Conservation (phyloP, 805 yeast genomes). For the Myxozyma neotropica region DNA sequence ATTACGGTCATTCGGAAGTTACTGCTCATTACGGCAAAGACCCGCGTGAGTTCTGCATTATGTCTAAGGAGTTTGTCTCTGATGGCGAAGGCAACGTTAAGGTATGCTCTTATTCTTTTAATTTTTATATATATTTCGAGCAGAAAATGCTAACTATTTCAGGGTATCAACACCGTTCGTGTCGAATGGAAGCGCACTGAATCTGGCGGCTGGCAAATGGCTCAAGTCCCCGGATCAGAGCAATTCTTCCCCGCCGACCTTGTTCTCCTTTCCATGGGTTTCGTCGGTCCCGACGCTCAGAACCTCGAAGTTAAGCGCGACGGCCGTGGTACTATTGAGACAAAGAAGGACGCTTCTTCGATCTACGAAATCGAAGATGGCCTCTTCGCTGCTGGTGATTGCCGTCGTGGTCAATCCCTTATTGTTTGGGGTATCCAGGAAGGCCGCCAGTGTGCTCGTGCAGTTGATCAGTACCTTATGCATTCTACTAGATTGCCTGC, state of each 20-base stretch:
- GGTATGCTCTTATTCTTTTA: slow-evolving; percentile 27
- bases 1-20: slow-evolving; percentile 96
- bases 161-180: slow-evolving; percentile 90
- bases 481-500: slow-evolving; percentile 86
- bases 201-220: slow-evolving; percentile 98
- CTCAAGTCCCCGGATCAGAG: slow-evolving; percentile 92
- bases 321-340: slow-evolving; percentile 79
- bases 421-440: slow-evolving; percentile 99
- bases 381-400: slow-evolving; percentile 95
- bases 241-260: slow-evolving; percentile 94
- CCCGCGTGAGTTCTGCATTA: slow-evolving; percentile 94
- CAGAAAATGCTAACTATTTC: no score
- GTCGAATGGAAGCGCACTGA: slow-evolving; percentile 98
- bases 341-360: slow-evolving; percentile 54
- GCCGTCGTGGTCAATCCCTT: slow-evolving; percentile 97
- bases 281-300: slow-evolving; percentile 91
- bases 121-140: no score
- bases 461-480: slow-evolving; percentile 79
- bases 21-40: slow-evolving; percentile 93
- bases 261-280: slow-evolving; percentile 94
- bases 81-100: slow-evolving; percentile 93
- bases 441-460: slow-evolving; percentile 97
- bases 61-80: slow-evolving; percentile 93
- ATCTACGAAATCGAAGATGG: slow-evolving; percentile 72
- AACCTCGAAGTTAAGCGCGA: slow-evolving; percentile 67